phyloP scores from a whole-genome alignment of 768 basidiomycete species.

The Tylopilus plumbeoviolaceoides region DNA sequence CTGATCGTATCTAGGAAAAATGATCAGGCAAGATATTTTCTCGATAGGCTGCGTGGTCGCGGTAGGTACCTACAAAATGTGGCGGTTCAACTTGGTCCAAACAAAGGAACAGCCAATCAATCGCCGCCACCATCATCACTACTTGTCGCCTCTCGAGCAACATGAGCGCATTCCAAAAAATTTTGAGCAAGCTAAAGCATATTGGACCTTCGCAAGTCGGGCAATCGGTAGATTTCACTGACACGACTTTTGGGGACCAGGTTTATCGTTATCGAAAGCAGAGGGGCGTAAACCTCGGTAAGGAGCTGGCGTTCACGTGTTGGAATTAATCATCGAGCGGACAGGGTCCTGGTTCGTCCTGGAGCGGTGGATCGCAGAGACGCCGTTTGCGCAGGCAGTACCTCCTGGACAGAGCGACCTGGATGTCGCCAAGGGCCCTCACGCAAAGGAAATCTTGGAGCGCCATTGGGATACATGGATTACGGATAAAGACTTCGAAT shows the following conservation, averaged over 20 bases:
- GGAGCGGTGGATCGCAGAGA: conserved; percentile 69
- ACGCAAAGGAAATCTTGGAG: conserved; percentile 40
- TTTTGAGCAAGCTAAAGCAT: conserved; percentile 19
- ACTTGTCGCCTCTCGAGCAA: neutral
- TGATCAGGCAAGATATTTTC: too few species aligned
- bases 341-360: conserved; percentile 76
- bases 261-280: conserved; percentile 65
- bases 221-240: conserved; percentile 6
- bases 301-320: conserved; percentile 5
- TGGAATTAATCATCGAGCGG: conserved; percentile 7
- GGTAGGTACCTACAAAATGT: too few species aligned
- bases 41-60: too few species aligned
- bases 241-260: conserved; percentile 7
- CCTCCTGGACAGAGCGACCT: conserved; percentile 62
- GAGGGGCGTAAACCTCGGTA: conserved; percentile 80
- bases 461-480: conserved; percentile 55
- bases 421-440: conserved; percentile 57
- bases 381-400: conserved; percentile 51
- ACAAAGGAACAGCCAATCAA: neutral
- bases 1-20: neutral
- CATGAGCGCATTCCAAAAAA: conserved; percentile 14
- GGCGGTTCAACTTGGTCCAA: conserved; percentile 15
- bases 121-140: neutral
- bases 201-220: neutral
- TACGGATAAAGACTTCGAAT: conserved; percentile 48